Conservation (phyloP, 257 asterid genomes). For the Echium plantagineum region DNA sequence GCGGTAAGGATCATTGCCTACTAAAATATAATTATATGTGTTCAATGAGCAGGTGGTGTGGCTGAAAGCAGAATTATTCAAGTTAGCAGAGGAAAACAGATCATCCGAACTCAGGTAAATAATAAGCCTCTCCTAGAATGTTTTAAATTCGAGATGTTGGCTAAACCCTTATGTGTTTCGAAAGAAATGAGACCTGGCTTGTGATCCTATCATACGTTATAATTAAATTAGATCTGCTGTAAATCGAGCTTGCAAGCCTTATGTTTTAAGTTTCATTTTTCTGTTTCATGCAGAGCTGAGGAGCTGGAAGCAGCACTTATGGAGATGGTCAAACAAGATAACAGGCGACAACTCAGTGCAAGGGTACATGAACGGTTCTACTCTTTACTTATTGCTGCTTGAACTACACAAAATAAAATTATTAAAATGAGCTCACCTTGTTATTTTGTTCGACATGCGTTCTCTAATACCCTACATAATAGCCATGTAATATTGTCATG, state of each 20-base stretch:
- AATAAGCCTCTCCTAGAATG: not conserved
- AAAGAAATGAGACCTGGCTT: not conserved
- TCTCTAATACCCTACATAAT: not conserved
- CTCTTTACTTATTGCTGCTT: no score
- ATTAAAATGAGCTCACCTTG: not conserved
- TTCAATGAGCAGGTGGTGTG: constrained; percentile 53
- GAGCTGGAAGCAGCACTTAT: constrained; percentile 90
- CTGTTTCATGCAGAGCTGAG: constrained; percentile 57
- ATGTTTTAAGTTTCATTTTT: constrained; percentile 4
- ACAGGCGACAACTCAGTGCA: constrained; percentile 85
- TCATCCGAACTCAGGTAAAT: constrained; percentile 82
- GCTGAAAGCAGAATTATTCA: constrained; percentile 86
- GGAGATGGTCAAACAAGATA: constrained; percentile 98
- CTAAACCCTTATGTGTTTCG: not conserved
- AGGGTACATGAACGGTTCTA: constrained; percentile 34
- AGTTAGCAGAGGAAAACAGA: constrained; percentile 84
- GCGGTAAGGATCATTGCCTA: no score
- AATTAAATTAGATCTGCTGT: not conserved
- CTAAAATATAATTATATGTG: not conserved
- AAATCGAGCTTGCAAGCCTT: not conserved
- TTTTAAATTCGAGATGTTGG: no score
- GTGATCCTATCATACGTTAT: not conserved
- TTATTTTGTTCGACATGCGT: not conserved
- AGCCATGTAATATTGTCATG: not conserved
- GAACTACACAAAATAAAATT: no score